These are phyloP conservation scores for Zychaea mexicana DNA, from an alignment of 371 early-diverging fungal species.

Conservation along the genomic window DNA sequence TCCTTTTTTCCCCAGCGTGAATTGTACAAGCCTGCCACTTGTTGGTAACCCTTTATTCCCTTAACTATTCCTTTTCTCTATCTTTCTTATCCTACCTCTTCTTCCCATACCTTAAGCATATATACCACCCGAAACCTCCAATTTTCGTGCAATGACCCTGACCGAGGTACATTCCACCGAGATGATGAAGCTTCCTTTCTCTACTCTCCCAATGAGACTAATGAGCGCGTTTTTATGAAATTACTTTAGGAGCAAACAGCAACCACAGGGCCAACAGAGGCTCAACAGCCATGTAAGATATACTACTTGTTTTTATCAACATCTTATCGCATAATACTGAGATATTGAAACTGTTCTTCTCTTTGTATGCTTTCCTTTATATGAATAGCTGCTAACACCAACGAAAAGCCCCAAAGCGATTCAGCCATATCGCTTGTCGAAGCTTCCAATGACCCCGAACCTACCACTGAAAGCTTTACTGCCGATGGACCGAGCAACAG, in stretches of 20 bases:
- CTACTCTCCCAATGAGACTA: neutral
- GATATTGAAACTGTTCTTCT: no score
- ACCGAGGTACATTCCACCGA: conserved; percentile 8
- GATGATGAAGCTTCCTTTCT: no score
- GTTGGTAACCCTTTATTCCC: neutral
- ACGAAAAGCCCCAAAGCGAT: neutral
- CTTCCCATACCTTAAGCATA: neutral
- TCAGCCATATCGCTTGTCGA: neutral
- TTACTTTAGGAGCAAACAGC: conserved; percentile 1
- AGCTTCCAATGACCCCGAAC: neutral
- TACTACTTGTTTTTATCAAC: no score
- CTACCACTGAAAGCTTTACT: neutral
- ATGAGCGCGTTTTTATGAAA: neutral
- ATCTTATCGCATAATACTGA: no score
- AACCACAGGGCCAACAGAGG: neutral
- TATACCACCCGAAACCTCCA: neutral
- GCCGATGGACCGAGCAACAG: neutral
- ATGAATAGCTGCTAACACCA: no score
- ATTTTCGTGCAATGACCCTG: conserved; percentile 1
- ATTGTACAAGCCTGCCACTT: neutral
- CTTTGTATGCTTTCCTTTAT: neutral
- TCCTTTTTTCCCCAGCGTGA: neutral
- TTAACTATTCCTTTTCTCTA: neutral
- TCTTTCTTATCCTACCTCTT: neutral
- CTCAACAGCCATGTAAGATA: no score